These are phyloP conservation scores for Leucoagaricus sp. DNA, from an alignment of 1,284 basidiomycete species.

Conservation along the genomic window DNA sequence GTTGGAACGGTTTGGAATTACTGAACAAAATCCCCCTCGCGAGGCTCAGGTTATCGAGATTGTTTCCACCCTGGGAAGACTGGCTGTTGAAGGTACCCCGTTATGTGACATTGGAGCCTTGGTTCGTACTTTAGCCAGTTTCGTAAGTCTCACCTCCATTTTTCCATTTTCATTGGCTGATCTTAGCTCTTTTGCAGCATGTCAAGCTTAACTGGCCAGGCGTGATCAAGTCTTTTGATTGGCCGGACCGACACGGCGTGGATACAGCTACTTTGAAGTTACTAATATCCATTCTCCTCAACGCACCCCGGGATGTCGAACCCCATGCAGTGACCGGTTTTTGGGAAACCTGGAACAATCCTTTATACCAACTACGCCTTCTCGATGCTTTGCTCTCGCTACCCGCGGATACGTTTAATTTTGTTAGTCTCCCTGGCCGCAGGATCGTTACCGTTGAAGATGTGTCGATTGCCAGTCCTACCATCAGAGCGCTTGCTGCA, in stretches of 20 bases:
- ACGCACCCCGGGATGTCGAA: constrained; percentile 68
- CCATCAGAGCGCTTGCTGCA: constrained; percentile 82
- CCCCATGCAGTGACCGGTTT: constrained; percentile 80
- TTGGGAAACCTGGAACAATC: constrained; percentile 84
- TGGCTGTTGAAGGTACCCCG: constrained; percentile 68
- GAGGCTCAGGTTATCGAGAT: constrained; percentile 72
- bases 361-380: constrained; percentile 84
- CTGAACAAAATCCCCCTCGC: constrained; percentile 66
- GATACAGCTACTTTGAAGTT: constrained; percentile 84
- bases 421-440: constrained; percentile 81
- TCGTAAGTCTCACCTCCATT: constrained; percentile 47
- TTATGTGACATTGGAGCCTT: constrained; percentile 79
- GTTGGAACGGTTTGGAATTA: constrained; percentile 70
- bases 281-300: constrained; percentile 76
- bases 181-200: constrained; percentile 42
- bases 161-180: constrained; percentile 14
- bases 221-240: constrained; percentile 79
- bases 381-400: constrained; percentile 87
- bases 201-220: constrained; percentile 75
- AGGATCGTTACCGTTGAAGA: constrained; percentile 86
- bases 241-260: constrained; percentile 74
- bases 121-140: constrained; percentile 66
- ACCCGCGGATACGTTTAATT: constrained; percentile 88
- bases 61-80: constrained; percentile 61
- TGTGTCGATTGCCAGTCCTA: constrained; percentile 80